Conservation (phyloP, 2,329 filamentous ascomycete species). For the Colletotrichum sp. region DNA sequence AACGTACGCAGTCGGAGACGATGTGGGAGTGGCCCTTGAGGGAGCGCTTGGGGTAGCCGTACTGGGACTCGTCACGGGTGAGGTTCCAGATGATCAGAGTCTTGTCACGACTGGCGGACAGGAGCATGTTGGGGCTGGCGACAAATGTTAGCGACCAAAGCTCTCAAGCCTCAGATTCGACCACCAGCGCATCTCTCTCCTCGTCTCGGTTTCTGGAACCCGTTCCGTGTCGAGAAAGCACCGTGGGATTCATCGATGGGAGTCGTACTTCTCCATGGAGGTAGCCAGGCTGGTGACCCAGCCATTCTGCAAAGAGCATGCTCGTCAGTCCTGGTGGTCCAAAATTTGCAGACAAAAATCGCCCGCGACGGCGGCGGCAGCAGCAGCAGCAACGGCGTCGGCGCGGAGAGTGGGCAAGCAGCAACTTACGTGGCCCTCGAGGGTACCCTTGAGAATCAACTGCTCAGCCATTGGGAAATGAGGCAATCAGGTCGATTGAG, state of each 20-base stretch:
- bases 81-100: constrained; percentile 99
- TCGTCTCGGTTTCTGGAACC: constrained; percentile 16
- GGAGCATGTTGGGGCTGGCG: constrained; percentile 95
- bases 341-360: not conserved
- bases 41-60: constrained; percentile 99
- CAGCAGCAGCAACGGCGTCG: constrained; percentile 28
- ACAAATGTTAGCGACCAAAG: constrained; percentile 30
- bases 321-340: constrained; percentile 20
- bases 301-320: constrained; percentile 68
- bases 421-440: constrained; percentile 87
- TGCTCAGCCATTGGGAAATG: constrained; percentile 81
- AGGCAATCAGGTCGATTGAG: constrained; percentile 43
- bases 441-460: constrained; percentile 94
- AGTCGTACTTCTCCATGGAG: constrained; percentile 93
- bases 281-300: constrained; percentile 99
- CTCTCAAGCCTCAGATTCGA: constrained; percentile 13
- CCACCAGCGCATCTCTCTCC: constrained; percentile 11
- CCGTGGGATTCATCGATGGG: constrained; percentile 8
- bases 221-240: not conserved
- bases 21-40: constrained; percentile 99
- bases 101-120: constrained; percentile 98
- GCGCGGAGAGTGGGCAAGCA: constrained; percentile 22
- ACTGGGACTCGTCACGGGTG: constrained; percentile 96
- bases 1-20: constrained; percentile 98
- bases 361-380: not conserved